Base-by-base conservation (phyloP, 768 basidiomycete genomes). In the Tricholoma furcatifolium region DNA sequence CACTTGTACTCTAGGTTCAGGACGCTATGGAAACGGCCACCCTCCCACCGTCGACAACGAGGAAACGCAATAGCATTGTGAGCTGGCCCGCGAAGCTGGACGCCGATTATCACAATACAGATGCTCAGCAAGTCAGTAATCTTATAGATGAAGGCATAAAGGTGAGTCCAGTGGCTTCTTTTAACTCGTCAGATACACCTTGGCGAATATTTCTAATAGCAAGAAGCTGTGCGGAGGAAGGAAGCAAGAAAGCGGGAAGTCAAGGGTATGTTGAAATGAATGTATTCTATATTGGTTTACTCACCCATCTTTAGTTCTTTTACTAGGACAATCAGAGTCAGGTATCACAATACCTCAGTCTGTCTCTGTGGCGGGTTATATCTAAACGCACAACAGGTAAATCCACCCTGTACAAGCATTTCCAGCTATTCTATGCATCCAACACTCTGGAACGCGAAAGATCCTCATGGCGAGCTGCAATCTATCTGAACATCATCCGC, bases 331-430 rank as follows among this genome's bases (percentile, higher is more conserved):
- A 47, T 47, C 59, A 9, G 59, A 60, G 47, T 60, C 59, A n/a
- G 59, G 59, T 50, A 45, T 39, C 15, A 35, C 34, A 8, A 8
- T 38, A 50, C 3, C 11, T 7, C 14, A n/a, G n/a, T 17, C 5
- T 43, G 17, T 20, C 15, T 17, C 20, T 5, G 18, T 12, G 12
- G 6, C 11, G 43, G 4, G 14, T 35, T n/a, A 23, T 20, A 20
- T 27, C 32, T 43, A 20, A 48, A 17, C 27, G 10, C 15, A 44
- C 20, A n/a, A 36, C 27, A 60, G 59, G 59, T 30, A 60, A 60
- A 32, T 60, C 59, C 27, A 60, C 59, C 30, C 39, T 60, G 36
- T 56, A 60, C 27, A 60, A 60, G 38, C 59, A 60, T 27, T 60
- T 60, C 20, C 59, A 60, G 38, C 31, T 60, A 12, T 57, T 57